Conservation (phyloP, 805 yeast genomes). For the Candida stauntonica region DNA sequence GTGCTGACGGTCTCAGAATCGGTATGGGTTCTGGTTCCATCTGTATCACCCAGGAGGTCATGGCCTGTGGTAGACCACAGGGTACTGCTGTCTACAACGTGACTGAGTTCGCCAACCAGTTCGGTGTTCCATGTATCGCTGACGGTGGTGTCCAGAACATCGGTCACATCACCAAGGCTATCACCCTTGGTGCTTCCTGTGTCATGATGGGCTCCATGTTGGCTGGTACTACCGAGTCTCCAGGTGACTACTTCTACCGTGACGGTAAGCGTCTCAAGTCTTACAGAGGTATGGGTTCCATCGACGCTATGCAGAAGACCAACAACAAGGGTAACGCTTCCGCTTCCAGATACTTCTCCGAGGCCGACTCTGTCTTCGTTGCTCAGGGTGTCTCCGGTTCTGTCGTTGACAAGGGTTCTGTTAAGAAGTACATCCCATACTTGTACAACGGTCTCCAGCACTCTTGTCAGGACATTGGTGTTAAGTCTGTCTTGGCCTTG, state of each 20-base stretch:
- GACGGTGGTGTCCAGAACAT: constrained; percentile 99
- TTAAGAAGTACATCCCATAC: constrained; percentile 91
- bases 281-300: constrained; percentile 99
- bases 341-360: constrained; percentile 96
- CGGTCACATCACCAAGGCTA: constrained; percentile 96
- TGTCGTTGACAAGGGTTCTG: constrained; percentile 94
- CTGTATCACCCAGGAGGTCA: constrained; percentile 98
- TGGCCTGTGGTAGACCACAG: constrained; percentile 99
- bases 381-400: constrained; percentile 99
- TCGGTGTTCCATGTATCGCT: constrained; percentile 98
- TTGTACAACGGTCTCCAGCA: constrained; percentile 94
- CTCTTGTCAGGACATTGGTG: constrained; percentile 98
- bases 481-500: constrained; percentile 57
- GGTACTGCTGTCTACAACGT: constrained; percentile 98
- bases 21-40: constrained; percentile 99
- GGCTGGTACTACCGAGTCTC: constrained; percentile 98
- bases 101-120: constrained; percentile 86
- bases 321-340: constrained; percentile 90
- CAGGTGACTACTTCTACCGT: constrained; percentile 96
- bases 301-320: constrained; percentile 96
- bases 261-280: constrained; percentile 97
- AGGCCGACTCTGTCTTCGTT: constrained; percentile 89
- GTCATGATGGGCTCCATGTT: constrained; percentile 99
- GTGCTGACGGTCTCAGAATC: constrained; percentile 96
- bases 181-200: constrained; percentile 93